Evolutionary conservation across 805 yeast genomes (phyloP), one percentile per base, ranked within the genome.

Genomic region (Candida takata): DNA sequence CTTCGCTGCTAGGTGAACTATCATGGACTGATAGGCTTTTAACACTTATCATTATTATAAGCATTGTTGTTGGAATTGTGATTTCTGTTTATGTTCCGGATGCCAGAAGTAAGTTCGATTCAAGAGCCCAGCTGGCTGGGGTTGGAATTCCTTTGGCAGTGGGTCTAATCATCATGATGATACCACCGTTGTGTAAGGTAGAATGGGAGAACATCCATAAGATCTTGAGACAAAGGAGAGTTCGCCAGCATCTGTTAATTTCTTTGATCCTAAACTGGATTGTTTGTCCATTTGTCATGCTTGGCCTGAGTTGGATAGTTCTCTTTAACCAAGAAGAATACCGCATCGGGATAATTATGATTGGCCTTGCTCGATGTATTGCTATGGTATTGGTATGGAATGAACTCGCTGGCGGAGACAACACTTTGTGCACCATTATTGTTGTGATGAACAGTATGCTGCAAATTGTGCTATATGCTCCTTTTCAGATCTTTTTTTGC

Each of bases 341-440:
- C 37, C 55, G 80, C 29, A 58, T 55, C 27, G 80, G 80, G 2
- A 61, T 75, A 12, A 71, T 75, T 21, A 65, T 75, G 70, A 70
- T 75, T 31, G 81, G 81, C 1, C 38, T 71, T 24, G 80, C 78
- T 5, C 55, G 80, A 38, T 74, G 81, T 48, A 73, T 74, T 43
- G 81, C 80, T 15, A 74, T 75, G 80, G 81, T 74, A 1, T 54
- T 75, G 34, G 51, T 74, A 18, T 74, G 80, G 81, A 74, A 69
- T 47, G 65, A 69, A 20, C 57, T 75, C 15, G 74, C 79, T 3
- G 64, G 56, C 8, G 80, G 80, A 5, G 76, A 73, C 47, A 54
- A 56, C 31, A 62, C 61, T 27, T 51, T 71, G 29, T 74, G 81
- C 52, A 76, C 74, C 4, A 45, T 71, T 6, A 45, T 74, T n/a